A percentile compares a stretch with the other conserved stretches of the same genome.
These are phyloP conservation scores for Suhomyces sp. DNA, from an alignment of 805 yeast genomes.

Conservation along the genomic window DNA sequence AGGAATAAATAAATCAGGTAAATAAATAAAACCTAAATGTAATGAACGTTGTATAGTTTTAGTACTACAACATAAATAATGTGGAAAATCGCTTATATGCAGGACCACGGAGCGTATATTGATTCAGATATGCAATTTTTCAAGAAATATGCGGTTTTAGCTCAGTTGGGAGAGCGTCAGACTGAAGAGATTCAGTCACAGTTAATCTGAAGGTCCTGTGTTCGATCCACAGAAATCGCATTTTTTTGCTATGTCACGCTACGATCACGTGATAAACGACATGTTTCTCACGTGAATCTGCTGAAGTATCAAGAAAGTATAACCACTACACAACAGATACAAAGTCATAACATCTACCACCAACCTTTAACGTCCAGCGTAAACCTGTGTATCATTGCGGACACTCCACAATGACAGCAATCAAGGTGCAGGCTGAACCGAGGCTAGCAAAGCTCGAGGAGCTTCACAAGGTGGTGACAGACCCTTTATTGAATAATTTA, in stretches of 20 bases:
- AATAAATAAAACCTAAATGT: too few species aligned
- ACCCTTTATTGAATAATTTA: constrained; percentile 11
- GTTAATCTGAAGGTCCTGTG: constrained; percentile 81
- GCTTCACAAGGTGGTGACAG: constrained; percentile 17
- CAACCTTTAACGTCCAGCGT: not conserved
- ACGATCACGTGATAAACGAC: constrained; percentile 22
- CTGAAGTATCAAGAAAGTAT: not conserved
- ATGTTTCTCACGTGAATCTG: constrained; percentile 19
- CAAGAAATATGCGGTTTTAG: constrained; percentile 36
- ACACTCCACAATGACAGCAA: constrained; percentile 1
- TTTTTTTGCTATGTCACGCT: too few species aligned
- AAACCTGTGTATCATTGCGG: constrained; percentile 1
- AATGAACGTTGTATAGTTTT: too few species aligned
- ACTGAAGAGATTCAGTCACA: constrained; percentile 32
- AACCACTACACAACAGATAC: not conserved
- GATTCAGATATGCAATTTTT: too few species aligned
- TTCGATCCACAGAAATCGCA: constrained; percentile 82
- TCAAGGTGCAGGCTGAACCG: constrained; percentile 7
- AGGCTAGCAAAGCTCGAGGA: constrained; percentile 20
- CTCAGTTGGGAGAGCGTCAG: constrained; percentile 41
- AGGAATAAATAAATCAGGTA: too few species aligned
- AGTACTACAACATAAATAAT: too few species aligned
- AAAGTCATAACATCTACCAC: not conserved
- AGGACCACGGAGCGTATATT: too few species aligned
- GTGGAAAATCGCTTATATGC: too few species aligned